These are phyloP conservation scores for Collybia sp. DNA, from an alignment of 768 basidiomycete species.

Conservation along the genomic window DNA sequence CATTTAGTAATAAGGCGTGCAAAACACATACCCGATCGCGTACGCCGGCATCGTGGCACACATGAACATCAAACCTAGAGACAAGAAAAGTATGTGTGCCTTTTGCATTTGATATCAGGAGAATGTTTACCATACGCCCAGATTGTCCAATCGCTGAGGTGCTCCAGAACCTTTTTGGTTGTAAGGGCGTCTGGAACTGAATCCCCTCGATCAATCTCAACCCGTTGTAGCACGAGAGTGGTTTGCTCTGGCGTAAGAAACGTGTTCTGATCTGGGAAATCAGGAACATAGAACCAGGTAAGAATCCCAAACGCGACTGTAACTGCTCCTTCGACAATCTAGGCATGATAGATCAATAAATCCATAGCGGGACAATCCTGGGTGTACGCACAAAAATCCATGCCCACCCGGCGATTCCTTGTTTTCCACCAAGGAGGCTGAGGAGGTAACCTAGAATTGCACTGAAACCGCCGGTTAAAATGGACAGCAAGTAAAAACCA, in stretches of 20 bases:
- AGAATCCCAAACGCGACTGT: conserved; percentile 39
- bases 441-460: conserved; percentile 41
- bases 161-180: conserved; percentile 25
- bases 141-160: conserved; percentile 44
- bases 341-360: conserved; percentile 1
- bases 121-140: conserved; percentile 35
- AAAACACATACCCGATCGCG: conserved; percentile 35
- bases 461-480: conserved; percentile 41
- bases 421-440: conserved; percentile 34
- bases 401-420: conserved; percentile 42
- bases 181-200: conserved; percentile 40
- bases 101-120: neutral
- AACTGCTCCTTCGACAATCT: conserved; percentile 47
- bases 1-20: neutral
- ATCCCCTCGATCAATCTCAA: conserved; percentile 46
- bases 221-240: conserved; percentile 33
- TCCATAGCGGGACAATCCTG: conserved; percentile 1
- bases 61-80: conserved; percentile 41
- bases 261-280: conserved; percentile 44
- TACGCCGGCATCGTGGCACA: conserved; percentile 46
- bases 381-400: conserved; percentile 44
- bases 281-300: conserved; percentile 39
- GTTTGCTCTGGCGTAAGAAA: conserved; percentile 40
- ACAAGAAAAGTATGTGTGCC: neutral
- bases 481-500: conserved; percentile 40